A percentile compares a stretch with the other conserved stretches of the same genome.
phyloP scores from a whole-genome alignment of 2,329 filamentous ascomycete species.

The Colletotrichum tabaci region DNA sequence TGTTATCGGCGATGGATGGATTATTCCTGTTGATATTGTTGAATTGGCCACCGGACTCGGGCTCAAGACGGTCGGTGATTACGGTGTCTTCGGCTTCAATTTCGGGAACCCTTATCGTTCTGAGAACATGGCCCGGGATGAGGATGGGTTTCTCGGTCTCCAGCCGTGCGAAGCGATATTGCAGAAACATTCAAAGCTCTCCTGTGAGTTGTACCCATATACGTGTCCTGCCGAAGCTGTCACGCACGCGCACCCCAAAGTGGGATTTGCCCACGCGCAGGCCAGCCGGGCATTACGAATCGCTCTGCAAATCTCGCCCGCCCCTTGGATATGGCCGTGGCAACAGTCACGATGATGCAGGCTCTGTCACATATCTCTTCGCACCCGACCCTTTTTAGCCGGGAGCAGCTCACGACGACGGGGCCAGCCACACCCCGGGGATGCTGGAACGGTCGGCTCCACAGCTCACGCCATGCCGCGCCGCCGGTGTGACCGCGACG shows the following conservation, averaged over 20 bases:
- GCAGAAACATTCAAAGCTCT: neutral
- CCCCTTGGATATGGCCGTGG: neutral
- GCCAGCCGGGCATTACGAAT: neutral
- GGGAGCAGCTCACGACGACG: neutral
- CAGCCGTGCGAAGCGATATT: conserved; percentile 30
- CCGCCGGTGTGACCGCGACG: conserved; percentile 37
- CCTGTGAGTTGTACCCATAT: neutral
- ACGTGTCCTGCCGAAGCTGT: neutral
- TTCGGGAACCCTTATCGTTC: conserved; percentile 25
- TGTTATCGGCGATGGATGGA: conserved; percentile 29
- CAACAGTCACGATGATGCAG: conserved; percentile 29
- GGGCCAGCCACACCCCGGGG: conserved; percentile 19
- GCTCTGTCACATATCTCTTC: conserved; percentile 29
- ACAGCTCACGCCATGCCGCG: conserved; percentile 38
- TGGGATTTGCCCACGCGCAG: neutral
- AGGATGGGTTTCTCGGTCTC: conserved; percentile 12
- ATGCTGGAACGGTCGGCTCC: conserved; percentile 26
- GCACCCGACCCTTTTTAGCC: conserved; percentile 14
- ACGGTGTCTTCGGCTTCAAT: conserved; percentile 9
- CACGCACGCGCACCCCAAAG: neutral
- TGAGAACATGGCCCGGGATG: conserved; percentile 15
- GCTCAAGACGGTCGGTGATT: conserved; percentile 4
- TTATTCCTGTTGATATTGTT: neutral
- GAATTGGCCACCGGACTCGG: neutral
- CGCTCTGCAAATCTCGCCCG: neutral